Base-by-base conservation (phyloP, 108 stramenopile species). In the Skeletonema tropicum region DNA sequence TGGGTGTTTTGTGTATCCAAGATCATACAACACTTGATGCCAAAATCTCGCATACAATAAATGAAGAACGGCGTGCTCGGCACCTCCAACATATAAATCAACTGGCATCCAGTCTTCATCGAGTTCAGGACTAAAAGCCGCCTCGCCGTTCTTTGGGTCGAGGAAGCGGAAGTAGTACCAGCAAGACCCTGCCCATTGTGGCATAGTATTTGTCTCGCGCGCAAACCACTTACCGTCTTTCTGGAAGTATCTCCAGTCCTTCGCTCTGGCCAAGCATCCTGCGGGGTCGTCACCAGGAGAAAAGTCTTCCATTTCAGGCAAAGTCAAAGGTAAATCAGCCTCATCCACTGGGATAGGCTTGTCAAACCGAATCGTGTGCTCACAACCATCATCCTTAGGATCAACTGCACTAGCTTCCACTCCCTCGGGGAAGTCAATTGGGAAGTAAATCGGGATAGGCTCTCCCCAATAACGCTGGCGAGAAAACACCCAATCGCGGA, bases 361-460 rank as follows among this genome's bases (percentile, higher is more conserved):
- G 72, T 96, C 97, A 66, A 81, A 98, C 11, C 91, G 83, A 69
- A 98, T 98, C 11, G 86, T 89, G 75, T 96, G 94, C 41, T 91
- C 90, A 70, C 89, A 92, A 10, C 64, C 82, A 31, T 92, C 92
- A 23, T 65, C 75, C 64, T 71, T 83, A 2, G 92, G 93, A 76
- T 97, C 89, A 36, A 86, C 84, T 7, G 84, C 58, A 32, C 58
- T 49, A 17, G 87, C 87, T 70, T 97, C 94, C 2, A 90, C 94
- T 21, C 89, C 94, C 49, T 94, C 90, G 0, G 91, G 88, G 68
- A 97, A 93, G n/a, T 92, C 93, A 8, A 98, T 93, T 11, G 98
- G 98, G 72, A 98, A 98, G 84, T 97, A 97, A 68, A 99, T 97
- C 49, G 99, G 99, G 70, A 99, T 98, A 1, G 99, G 99, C 79